Percentiles rank a stretch among this genome's conserved stretches.
phyloP scores from a whole-genome alignment of 2,329 filamentous ascomycete species.

The Acrocalymma vagum region DNA sequence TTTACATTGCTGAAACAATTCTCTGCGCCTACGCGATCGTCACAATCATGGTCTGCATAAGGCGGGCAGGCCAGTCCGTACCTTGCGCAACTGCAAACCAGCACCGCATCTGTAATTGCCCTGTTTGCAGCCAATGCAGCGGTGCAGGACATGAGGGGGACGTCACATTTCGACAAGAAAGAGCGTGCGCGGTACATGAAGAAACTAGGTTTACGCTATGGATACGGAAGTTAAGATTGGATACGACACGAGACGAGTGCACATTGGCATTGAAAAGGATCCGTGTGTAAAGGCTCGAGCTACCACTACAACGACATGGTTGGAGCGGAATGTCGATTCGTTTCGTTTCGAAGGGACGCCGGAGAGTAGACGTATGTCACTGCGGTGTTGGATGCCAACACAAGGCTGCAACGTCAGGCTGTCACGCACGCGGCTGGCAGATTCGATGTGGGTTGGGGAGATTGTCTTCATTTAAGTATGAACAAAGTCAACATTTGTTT shows the following conservation, averaged over 20 bases:
- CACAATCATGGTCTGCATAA: slow-evolving; percentile 53
- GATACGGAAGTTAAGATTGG: slow-evolving; percentile 62
- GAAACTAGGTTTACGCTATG: slow-evolving; percentile 41
- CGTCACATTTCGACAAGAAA: slow-evolving; percentile 24
- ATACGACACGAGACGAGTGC: slow-evolving; percentile 53
- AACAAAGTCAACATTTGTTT: too few species aligned
- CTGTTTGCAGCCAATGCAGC: slow-evolving; percentile 59
- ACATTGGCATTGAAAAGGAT: slow-evolving; percentile 62
- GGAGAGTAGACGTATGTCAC: too few species aligned
- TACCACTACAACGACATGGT: slow-evolving; percentile 18
- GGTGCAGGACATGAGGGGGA: slow-evolving; percentile 44
- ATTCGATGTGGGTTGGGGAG: too few species aligned
- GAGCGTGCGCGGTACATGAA: slow-evolving; percentile 24
- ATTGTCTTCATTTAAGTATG: too few species aligned
- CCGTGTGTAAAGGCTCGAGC: slow-evolving; percentile 42
- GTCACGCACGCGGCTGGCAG: too few species aligned
- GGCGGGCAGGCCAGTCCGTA: slow-evolving; percentile 52
- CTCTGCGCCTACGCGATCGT: slow-evolving; percentile 55
- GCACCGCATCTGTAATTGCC: slow-evolving; percentile 57
- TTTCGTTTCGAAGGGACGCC: too few species aligned
- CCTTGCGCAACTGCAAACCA: slow-evolving; percentile 62
- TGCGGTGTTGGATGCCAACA: too few species aligned
- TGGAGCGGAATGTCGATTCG: slow-evolving; percentile 17
- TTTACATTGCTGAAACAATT: slow-evolving; percentile 55
- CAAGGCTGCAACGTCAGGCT: too few species aligned